Evolutionary conservation across 164 flowering plant genomes (phyloP), one percentile per base, ranked within the genome.

Genomic region (Stephania japonica): DNA sequence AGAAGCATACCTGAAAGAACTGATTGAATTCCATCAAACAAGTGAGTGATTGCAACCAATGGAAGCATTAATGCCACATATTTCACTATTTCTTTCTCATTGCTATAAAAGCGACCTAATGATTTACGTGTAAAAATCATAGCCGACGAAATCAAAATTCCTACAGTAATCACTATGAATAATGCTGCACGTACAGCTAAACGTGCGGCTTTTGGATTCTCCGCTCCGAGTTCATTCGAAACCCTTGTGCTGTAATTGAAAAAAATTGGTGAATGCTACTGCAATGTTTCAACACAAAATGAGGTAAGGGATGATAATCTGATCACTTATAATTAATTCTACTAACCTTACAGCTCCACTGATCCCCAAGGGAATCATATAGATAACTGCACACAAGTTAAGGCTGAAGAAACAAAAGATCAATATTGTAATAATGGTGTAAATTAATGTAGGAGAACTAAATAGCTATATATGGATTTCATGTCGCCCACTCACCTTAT

Each of bases 151-250:
- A 89, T 77, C 21, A 90, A 0, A 25, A 80, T 23, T 21, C 93
- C 89, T 78, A 74, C 89, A 0, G 75, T 42, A 14, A 85, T 42
- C 24, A 87, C 90, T 74, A 85, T 72, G 43, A 73, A 65, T 6
- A 87, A 14, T 27, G 85, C 92, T 27, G 87, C 88, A 18, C 49
- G 44, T 8, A 86, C 90, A 9, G 92, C 90, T 72, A 87, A 76
- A 43, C 86, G 84, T 13, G 97, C 94, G 6, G 83, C 77, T 63
- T 70, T 77, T 19, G 95, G 88, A 79, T 74, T 72, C 44, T 92
- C 97, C 0, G 97, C 93, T 38, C 98, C 95, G 66, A 91, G 73
- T 75, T 91, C 97, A 72, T 93, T 93, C 42, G 97, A 91, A 12
- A 91, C 92, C 70, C 97, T 75, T 50, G 97, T 90, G 77, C 98